Evolutionary conservation across 257 asterid species (phyloP), one percentile per base, ranked within the genome.

Genomic region (Rubia yunnanensis): DNA sequence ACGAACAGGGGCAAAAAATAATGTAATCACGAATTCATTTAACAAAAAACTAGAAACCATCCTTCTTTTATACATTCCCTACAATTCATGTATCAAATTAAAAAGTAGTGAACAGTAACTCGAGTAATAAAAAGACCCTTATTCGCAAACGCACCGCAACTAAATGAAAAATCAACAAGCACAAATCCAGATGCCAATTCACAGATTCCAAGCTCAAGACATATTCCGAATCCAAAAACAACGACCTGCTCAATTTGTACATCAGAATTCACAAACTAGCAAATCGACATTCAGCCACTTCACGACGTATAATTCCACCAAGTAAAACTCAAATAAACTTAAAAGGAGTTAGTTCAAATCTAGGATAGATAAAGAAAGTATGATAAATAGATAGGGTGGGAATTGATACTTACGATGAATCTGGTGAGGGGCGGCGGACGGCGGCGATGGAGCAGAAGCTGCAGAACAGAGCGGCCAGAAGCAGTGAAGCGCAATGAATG

Each of bases 361-460:
- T 27, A 17, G 2, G 24, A 28, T 23, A 36, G 9, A 2, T 18
- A 0, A 14, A 60, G 38, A 69, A 13, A 28, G 20, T 34, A 15
- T 10, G 26, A 34, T n/a, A 26, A 0, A 13, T 3, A 44, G 39
- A 44, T 5, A 28, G 22, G 38, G 59, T 17, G 18, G 22, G 31
- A 49, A 15, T 41, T 9, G 58, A 61, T 50, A 70, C 68, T 17
- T 49, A 15, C 24, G 34, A 50, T 32, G 30, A 60, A 55, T 35
- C 60, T 61, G 39, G 28, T 17, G 26, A 41, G 44, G 22, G 6
- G 60, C 22, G 0, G 31, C 24, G 30, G 30, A 30, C 62, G 44
- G 36, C 63, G 57, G 64, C 46, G 74, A 10, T 50, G 74, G 63
- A 60, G 73, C 31, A 27, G 53, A 18, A 52, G 52, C 5, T 52